These are phyloP conservation scores for Clonostachys rosea DNA, from an alignment of 2,329 filamentous ascomycete species.

Conservation along the genomic window DNA sequence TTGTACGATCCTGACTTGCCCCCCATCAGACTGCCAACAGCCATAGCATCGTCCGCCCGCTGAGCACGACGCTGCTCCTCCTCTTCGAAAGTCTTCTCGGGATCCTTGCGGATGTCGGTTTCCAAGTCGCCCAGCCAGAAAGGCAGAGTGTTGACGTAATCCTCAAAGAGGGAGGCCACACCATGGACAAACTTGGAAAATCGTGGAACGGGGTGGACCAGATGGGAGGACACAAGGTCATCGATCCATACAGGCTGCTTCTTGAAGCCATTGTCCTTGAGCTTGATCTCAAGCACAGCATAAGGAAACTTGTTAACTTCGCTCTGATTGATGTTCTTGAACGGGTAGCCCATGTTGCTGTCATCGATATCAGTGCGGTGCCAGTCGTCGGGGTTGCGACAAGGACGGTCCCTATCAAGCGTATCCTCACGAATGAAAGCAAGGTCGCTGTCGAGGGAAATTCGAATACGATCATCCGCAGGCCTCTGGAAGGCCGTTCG, in stretches of 20 bases:
- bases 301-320: conserved; percentile 90
- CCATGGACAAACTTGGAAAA: conserved; percentile 99
- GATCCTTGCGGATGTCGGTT: conserved; percentile 89
- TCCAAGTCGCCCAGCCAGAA: conserved; percentile 95
- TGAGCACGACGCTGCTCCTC: conserved; percentile 82
- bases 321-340: conserved; percentile 80
- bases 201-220: conserved; percentile 81
- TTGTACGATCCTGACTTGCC: conserved; percentile 49
- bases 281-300: conserved; percentile 88
- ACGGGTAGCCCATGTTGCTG: conserved; percentile 78
- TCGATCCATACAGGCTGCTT: conserved; percentile 82
- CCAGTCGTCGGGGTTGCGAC: conserved; percentile 84
- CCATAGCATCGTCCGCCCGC: conserved; percentile 79
- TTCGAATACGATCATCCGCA: conserved; percentile 81
- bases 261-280: conserved; percentile 60
- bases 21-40: conserved; percentile 83
- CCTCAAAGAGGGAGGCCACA: conserved; percentile 85
- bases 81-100: conserved; percentile 83
- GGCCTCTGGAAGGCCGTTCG: conserved; percentile 97
- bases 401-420: conserved; percentile 78
- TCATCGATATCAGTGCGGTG: conserved; percentile 88
- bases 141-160: conserved; percentile 91
- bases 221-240: conserved; percentile 87
- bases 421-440: conserved; percentile 79
- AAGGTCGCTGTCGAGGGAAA: conserved; percentile 89